A percentile compares a stretch with the other conserved stretches of the same genome.
phyloP scores from a whole-genome alignment of 441 rosid genomes.

The Melastoma candidum region DNA sequence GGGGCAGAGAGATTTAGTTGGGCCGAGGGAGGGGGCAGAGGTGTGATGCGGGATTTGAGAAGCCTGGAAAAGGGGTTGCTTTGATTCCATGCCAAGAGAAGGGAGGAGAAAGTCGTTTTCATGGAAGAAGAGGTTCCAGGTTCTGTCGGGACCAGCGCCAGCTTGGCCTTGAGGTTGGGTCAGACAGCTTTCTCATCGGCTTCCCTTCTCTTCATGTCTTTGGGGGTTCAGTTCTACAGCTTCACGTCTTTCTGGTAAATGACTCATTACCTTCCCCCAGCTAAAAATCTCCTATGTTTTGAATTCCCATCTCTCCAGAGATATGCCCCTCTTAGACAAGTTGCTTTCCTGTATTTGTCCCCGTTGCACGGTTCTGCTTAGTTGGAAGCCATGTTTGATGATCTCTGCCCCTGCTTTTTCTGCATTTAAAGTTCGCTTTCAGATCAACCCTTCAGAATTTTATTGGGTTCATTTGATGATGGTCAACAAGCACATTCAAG shows the following conservation, averaged over 20 bases:
- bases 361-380: no score
- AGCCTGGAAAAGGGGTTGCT: no score
- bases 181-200: constrained; percentile 63
- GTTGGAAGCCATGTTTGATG: no score
- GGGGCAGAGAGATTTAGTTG: constrained; percentile 3
- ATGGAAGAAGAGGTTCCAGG: constrained; percentile 51
- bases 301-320: no score
- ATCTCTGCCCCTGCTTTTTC: no score
- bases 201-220: constrained; percentile 73
- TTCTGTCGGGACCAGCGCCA: constrained; percentile 58
- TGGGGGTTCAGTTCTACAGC: constrained; percentile 70
- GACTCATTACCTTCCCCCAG: not conserved
- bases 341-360: no score
- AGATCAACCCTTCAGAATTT: no score
- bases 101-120: not conserved
- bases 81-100: constrained; percentile 13
- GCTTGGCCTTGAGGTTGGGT: constrained; percentile 74
- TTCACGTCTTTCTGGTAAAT: constrained; percentile 79
- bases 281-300: not conserved
- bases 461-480: no score
- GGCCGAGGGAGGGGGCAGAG: not conserved
- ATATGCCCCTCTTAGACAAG: no score
- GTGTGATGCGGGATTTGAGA: not conserved
- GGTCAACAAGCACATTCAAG: no score
- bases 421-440: no score